phyloP scores from a whole-genome alignment of 805 yeast genomes.

The Starmera amethionina region DNA sequence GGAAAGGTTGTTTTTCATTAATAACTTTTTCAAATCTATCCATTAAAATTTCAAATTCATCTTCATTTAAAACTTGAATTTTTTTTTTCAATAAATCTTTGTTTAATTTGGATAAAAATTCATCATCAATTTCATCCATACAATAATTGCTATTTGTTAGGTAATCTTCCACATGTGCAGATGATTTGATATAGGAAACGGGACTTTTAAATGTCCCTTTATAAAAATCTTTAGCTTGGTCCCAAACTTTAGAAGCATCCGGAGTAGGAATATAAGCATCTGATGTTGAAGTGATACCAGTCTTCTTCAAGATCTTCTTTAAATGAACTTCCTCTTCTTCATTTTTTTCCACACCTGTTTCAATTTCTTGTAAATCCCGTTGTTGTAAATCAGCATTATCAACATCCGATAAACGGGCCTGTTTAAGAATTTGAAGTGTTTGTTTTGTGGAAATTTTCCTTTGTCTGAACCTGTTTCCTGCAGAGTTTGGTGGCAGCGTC shows the following conservation, averaged over 20 bases:
- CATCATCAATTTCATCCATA: conserved; percentile 85
- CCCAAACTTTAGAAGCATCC: conserved; percentile 80
- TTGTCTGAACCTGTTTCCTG: conserved; percentile 63
- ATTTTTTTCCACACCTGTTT: conserved; percentile 95
- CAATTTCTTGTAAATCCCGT: conserved; percentile 81
- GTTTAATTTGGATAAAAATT: conserved; percentile 40
- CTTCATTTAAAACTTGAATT: conserved; percentile 45
- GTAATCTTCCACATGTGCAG: conserved; percentile 95
- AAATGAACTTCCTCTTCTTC: conserved; percentile 97
- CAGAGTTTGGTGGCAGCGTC: conserved; percentile 13
- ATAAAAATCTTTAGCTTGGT: conserved; percentile 66
- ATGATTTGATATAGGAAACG: conserved; percentile 71
- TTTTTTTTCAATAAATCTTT: conserved; percentile 16
- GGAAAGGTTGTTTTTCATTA: conserved; percentile 77
- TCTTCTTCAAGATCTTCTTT: conserved; percentile 81
- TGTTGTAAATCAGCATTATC: conserved; percentile 67
- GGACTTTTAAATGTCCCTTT: conserved; percentile 61
- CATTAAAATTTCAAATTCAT: conserved; percentile 76
- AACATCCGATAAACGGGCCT: conserved; percentile 69
- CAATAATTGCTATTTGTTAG: conserved; percentile 67
- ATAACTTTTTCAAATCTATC: conserved; percentile 67
- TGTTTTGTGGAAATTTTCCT: conserved; percentile 91
- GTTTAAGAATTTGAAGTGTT: conserved; percentile 65
- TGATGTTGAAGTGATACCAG: conserved; percentile 51
- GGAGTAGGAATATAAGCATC: conserved; percentile 84